These are phyloP conservation scores for Pulveroboletus sp. DNA, from an alignment of 768 basidiomycete species.

Conservation along the genomic window DNA sequence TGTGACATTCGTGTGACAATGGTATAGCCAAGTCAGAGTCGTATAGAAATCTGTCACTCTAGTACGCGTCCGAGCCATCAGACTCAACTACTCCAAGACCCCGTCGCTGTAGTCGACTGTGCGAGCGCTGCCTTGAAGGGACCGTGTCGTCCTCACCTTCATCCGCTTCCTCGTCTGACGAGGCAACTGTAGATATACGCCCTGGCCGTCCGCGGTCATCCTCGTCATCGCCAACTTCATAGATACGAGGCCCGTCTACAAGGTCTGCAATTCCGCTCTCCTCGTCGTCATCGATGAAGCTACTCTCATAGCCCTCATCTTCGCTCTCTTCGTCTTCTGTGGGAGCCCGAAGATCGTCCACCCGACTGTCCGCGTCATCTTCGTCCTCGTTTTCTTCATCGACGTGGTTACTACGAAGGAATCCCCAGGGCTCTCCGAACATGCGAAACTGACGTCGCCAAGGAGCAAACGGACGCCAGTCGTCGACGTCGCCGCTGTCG, in stretches of 20 bases:
- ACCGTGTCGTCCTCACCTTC: slow-evolving; percentile 1
- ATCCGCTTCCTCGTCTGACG: slow-evolving; percentile 19
- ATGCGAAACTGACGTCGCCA: slow-evolving; percentile 12
- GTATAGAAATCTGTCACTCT: slow-evolving; percentile 3
- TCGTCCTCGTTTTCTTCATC: slow-evolving; percentile 24
- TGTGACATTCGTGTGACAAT: no score
- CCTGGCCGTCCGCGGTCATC: slow-evolving; percentile 1
- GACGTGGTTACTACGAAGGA: slow-evolving; percentile 15
- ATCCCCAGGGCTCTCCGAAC: slow-evolving; percentile 16
- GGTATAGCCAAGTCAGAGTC: no score
- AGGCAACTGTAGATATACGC: not conserved
- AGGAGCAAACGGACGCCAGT: slow-evolving; percentile 17
- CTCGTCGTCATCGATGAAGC: slow-evolving; percentile 52
- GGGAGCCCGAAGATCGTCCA: slow-evolving; percentile 1
- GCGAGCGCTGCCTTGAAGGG: not conserved
- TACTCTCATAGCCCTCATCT: slow-evolving; percentile 45
- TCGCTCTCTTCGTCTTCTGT: slow-evolving; percentile 23
- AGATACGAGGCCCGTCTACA: slow-evolving; percentile 18
- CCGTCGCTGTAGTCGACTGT: not conserved
- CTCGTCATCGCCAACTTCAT: slow-evolving; percentile 18
- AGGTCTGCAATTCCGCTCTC: not conserved
- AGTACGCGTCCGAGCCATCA: slow-evolving; percentile 18
- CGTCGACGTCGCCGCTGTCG: slow-evolving; percentile 26
- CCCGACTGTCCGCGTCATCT: slow-evolving; percentile 1
- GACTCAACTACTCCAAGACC: slow-evolving; percentile 13